Conservation (phyloP, 257 asterid genomes). For the Rehmannia glutinosa region DNA sequence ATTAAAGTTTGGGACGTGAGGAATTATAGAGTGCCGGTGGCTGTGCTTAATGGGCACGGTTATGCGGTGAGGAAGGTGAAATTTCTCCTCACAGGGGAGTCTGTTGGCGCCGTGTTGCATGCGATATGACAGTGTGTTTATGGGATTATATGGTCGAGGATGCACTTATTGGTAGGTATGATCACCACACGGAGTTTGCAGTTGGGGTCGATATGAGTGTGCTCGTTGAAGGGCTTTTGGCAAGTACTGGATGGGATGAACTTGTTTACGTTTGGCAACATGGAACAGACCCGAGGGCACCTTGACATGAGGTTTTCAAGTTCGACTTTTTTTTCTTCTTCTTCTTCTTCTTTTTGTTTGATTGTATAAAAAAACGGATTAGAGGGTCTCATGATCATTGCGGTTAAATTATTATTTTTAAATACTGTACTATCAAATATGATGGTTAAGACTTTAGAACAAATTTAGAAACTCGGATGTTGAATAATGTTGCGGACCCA, state of each 20-base stretch:
- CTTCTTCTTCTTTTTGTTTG: slow-evolving; percentile 30
- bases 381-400: slow-evolving; percentile 12
- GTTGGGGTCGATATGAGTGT: slow-evolving; percentile 96
- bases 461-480: slow-evolving; percentile 7
- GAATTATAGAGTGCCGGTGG: slow-evolving; percentile 75
- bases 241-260: slow-evolving; percentile 99
- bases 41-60: slow-evolving; percentile 89
- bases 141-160: slow-evolving; percentile 99
- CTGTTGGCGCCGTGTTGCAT: slow-evolving; percentile 75
- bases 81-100: slow-evolving; percentile 89
- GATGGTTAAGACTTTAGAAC: slow-evolving; percentile 20
- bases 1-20: slow-evolving; percentile 96
- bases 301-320: slow-evolving; percentile 32
- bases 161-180: slow-evolving; percentile 80
- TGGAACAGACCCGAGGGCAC: slow-evolving; percentile 93
- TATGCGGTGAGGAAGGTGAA: slow-evolving; percentile 95
- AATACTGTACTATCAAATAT: background rate
- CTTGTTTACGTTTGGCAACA: slow-evolving; percentile 95
- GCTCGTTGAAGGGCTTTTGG: slow-evolving; percentile 90
- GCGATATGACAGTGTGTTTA: slow-evolving; percentile 87
- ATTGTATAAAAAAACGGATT: slow-evolving; percentile 22
- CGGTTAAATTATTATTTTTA: slow-evolving; percentile 25
- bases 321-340: slow-evolving; percentile 1
- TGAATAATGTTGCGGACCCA: slow-evolving; percentile 31
- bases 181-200: slow-evolving; percentile 93